phyloP scores from a whole-genome alignment of 352 stramenopile species.

The Globisporangium polare region DNA sequence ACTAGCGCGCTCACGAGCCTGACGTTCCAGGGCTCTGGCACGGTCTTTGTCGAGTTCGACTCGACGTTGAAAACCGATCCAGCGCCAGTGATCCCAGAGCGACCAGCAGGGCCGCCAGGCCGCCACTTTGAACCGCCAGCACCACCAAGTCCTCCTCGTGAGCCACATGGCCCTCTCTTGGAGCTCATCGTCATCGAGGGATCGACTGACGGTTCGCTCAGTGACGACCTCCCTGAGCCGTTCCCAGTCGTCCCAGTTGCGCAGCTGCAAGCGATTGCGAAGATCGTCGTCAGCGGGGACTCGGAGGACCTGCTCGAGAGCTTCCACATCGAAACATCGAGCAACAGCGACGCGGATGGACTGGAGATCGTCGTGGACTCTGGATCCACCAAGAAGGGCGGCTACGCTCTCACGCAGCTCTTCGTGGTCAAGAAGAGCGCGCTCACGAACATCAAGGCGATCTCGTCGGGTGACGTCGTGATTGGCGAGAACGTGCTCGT shows the following conservation, averaged over 20 bases:
- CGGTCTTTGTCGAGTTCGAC: slow-evolving; percentile 44
- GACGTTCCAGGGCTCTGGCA: slow-evolving; percentile 40
- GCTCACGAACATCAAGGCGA: neutral
- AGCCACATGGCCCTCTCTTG: neutral
- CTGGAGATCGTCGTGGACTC: neutral
- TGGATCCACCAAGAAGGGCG: neutral
- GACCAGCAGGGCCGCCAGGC: too few relatives aligned
- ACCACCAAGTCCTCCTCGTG: neutral
- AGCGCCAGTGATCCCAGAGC: too few relatives aligned
- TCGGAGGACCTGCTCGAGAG: slow-evolving; percentile 39
- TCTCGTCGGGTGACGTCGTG: slow-evolving; percentile 4
- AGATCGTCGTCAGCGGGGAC: slow-evolving; percentile 49
- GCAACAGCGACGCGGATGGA: neutral
- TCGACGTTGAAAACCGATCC: neutral
- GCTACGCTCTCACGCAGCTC: slow-evolving; percentile 6
- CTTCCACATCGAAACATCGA: slow-evolving; percentile 29
- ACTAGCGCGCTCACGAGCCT: slow-evolving; percentile 33
- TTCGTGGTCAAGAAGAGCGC: slow-evolving; percentile 3
- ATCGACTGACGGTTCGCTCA: slow-evolving; percentile 9
- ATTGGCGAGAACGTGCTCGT: slow-evolving; percentile 7
- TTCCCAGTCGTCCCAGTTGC: neutral
- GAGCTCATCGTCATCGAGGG: neutral
- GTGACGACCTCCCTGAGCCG: neutral
- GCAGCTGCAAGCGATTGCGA: slow-evolving; percentile 23
- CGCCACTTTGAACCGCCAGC: neutral